phyloP scores from a whole-genome alignment of 1,284 basidiomycete genomes.

The Fomitopsis palustris region DNA sequence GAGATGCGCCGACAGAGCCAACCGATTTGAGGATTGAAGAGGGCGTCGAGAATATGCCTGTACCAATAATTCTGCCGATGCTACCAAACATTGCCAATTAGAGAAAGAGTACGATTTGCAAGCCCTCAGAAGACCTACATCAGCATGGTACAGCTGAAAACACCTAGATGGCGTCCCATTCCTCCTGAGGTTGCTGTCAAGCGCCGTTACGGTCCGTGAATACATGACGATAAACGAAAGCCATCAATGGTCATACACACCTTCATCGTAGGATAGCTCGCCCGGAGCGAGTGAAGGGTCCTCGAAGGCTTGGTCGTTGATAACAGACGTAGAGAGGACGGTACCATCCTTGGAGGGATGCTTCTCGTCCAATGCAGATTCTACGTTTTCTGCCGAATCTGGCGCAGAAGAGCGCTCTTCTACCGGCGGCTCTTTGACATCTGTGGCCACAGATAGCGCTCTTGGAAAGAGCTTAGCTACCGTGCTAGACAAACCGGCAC shows the following conservation, averaged over 20 bases:
- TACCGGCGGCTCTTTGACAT: not conserved
- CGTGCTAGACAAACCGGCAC: not conserved
- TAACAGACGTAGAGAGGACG: not conserved
- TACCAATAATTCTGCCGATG: slow-evolving; percentile 54
- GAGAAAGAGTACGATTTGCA: not conserved
- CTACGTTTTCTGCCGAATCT: not conserved
- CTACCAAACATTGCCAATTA: slow-evolving; percentile 30
- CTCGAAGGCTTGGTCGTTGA: not conserved
- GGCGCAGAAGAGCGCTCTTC: not conserved
- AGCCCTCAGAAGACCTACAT: slow-evolving; percentile 18
- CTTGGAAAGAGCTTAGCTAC: not conserved
- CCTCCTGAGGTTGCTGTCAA: slow-evolving; percentile 29
- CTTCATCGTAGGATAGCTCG: slow-evolving; percentile 21
- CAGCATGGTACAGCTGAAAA: slow-evolving; percentile 29
- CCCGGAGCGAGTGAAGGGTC: slow-evolving; percentile 12
- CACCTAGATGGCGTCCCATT: slow-evolving; percentile 28
- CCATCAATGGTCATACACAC: slow-evolving; percentile 3
- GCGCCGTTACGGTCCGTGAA: too few species aligned
- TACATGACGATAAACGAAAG: not conserved
- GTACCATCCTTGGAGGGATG: not conserved
- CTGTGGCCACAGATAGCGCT: not conserved
- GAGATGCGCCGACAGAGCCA: slow-evolving; percentile 60
- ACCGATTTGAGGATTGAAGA: slow-evolving; percentile 59
- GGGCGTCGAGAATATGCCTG: slow-evolving; percentile 63
- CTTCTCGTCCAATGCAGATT: not conserved